Conservation (phyloP, 306 rosid species). For the Medicago arabica region DNA sequence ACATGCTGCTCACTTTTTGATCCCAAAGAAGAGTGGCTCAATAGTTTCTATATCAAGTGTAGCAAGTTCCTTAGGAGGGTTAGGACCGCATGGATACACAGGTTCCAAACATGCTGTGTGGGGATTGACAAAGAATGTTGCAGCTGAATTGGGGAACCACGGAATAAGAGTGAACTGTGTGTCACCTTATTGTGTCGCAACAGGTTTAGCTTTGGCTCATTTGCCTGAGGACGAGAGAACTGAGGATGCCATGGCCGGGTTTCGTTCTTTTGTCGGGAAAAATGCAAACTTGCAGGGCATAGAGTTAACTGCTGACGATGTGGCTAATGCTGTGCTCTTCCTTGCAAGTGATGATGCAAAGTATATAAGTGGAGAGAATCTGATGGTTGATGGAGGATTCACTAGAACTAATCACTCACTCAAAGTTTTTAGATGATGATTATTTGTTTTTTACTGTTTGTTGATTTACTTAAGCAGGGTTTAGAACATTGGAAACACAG, state of each 20-base stretch:
- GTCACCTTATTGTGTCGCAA: constrained; percentile 66
- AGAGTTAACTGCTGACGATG: constrained; percentile 64
- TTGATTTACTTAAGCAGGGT: not conserved
- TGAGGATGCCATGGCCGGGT: constrained; percentile 52
- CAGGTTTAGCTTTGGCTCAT: constrained; percentile 69
- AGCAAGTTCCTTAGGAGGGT: constrained; percentile 53
- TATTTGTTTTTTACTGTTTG: constrained; percentile 5
- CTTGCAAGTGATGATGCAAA: constrained; percentile 80
- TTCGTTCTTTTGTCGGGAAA: constrained; percentile 47
- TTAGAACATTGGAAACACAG: not conserved
- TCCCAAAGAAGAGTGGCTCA: constrained; percentile 75
- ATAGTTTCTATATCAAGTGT: constrained; percentile 74
- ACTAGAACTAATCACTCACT: constrained; percentile 57
- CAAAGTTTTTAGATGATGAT: constrained; percentile 64
- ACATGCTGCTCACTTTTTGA: constrained; percentile 73
- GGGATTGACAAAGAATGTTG: constrained; percentile 82
- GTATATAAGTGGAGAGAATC: constrained; percentile 76
- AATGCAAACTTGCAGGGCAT: constrained; percentile 78
- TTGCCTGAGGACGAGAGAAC: constrained; percentile 73
- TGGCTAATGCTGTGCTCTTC: constrained; percentile 84
- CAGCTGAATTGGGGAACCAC: constrained; percentile 76
- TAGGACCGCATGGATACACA: constrained; percentile 77
- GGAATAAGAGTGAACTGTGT: constrained; percentile 74
- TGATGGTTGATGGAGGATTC: constrained; percentile 84
- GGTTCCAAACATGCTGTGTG: constrained; percentile 80